Base-by-base conservation (phyloP, 106 monocot species). In the Dioscorea zingiberensis region DNA sequence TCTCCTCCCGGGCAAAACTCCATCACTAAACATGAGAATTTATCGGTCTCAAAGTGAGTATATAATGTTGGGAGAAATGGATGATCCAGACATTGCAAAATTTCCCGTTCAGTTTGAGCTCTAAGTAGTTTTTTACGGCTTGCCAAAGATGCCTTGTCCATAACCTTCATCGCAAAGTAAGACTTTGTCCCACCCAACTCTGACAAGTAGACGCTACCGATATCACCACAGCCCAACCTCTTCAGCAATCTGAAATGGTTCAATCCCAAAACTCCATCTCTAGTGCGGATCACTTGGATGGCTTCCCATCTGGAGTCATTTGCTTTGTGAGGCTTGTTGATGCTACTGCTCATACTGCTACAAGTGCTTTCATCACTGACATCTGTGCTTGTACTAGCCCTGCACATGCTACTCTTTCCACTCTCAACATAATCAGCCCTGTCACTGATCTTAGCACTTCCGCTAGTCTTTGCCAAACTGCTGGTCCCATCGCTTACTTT, bases 1-100 rank as follows among this genome's bases (percentile, higher is more conserved):
- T 75, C 74, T 38, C 74, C 74, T 61, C 74, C 74, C 3, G 74
- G 74, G 54, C 74, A 75, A 27, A 68, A 75, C 51, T 75, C 74
- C 74, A 75, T 75, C 38, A 75, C 74, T 61, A 75, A 62, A 62
- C 74, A 75, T 25, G 74, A 75, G 62, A 75, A 75, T 44, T 75
- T 75, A 26, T 75, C 74, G 16, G 74, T 75, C 68, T 75, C 74
- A 55, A 75, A 75, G 44, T 75, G 74, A 53, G 68, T 68, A 62
- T 75, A 75, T 38, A 75, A 28, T 45, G 74, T 75, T 8, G 74
- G 74, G 44, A 75, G 74, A 62, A 75, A 75, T 19, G 74, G 74
- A 68, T 75, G 74, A 53, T 75, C 74, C 53, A 75, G 44, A 45
- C 54, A 54, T 28, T 75, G 74, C 68, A 75, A 62, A 59, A 75